Percentiles rank a stretch among this genome's conserved stretches.
phyloP scores from a whole-genome alignment of 1,284 basidiomycete genomes.

The Apiotrichum sp. region DNA sequence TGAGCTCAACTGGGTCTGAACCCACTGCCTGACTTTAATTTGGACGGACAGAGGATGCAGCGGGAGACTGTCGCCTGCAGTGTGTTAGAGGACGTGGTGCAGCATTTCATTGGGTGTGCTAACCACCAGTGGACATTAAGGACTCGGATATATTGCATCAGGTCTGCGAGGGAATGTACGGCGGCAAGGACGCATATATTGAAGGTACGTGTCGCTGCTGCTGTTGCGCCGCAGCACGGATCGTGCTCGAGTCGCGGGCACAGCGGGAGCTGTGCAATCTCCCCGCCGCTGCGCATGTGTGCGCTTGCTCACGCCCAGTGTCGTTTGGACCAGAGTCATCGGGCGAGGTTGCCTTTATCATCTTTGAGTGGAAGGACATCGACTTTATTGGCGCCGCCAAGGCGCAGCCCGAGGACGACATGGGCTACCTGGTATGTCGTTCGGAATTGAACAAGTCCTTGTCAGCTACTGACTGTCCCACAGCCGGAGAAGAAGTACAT shows the following conservation, averaged over 20 bases:
- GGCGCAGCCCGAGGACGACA: conserved; percentile 24
- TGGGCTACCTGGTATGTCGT: conserved; percentile 16
- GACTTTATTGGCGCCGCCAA: conserved; percentile 65
- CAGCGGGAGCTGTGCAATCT: no score
- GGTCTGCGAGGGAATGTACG: conserved; percentile 94
- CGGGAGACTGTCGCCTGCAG: no score
- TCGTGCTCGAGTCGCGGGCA: no score
- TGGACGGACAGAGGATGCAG: no score
- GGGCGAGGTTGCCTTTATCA: conserved; percentile 87
- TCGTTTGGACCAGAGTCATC: conserved; percentile 68
- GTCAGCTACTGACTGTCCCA: conserved; percentile 1
- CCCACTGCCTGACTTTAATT: no score
- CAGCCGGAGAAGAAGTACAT: conserved; percentile 75
- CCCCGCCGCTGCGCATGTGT: no score
- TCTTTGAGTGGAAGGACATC: conserved; percentile 92
- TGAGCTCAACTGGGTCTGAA: no score
- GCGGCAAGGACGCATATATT: conserved; percentile 68
- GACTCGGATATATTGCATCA: conserved; percentile 64
- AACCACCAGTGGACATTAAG: conserved; percentile 33
- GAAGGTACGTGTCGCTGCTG: conserved; percentile 56
- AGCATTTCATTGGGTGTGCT: conserved; percentile 25
- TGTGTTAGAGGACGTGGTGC: no score
- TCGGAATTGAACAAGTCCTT: neutral
- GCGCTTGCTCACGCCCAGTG: conserved; percentile 54
- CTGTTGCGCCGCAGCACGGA: no score